phyloP scores from a whole-genome alignment of 805 yeast genomes.

The Candida nitratophila region DNA sequence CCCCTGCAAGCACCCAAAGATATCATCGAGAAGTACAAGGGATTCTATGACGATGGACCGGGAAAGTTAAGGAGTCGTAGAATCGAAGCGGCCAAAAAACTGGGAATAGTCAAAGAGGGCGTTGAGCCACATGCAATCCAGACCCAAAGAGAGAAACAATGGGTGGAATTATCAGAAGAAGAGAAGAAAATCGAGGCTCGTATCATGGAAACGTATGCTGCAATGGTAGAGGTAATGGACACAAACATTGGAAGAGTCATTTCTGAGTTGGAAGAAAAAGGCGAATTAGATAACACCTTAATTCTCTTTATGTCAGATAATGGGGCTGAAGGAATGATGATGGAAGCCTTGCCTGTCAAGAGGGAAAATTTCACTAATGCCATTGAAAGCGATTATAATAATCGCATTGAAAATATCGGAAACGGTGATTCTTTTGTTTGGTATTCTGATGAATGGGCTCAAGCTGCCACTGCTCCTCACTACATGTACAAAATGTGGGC shows the following conservation, averaged over 20 bases:
- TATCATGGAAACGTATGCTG: slow-evolving; percentile 55
- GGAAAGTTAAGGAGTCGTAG: slow-evolving; percentile 32
- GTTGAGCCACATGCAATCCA: slow-evolving; percentile 37
- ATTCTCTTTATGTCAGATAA: slow-evolving; percentile 57
- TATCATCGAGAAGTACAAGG: slow-evolving; percentile 38
- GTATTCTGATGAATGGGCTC: slow-evolving; percentile 56
- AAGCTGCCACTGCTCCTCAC: slow-evolving; percentile 53
- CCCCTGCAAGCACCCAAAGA: slow-evolving; percentile 54
- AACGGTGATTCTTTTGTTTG: slow-evolving; percentile 38
- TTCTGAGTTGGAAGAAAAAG: slow-evolving; percentile 31
- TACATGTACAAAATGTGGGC: slow-evolving; percentile 39
- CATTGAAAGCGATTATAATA: slow-evolving; percentile 32
- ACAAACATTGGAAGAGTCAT: slow-evolving; percentile 43
- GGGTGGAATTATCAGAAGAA: slow-evolving; percentile 34
- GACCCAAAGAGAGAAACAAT: slow-evolving; percentile 33
- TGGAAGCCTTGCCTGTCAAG: slow-evolving; percentile 45
- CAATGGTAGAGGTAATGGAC: slow-evolving; percentile 54
- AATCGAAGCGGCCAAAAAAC: slow-evolving; percentile 30
- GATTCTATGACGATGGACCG: slow-evolving; percentile 43
- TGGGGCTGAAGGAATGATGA: slow-evolving; percentile 56
- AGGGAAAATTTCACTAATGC: slow-evolving; percentile 8
- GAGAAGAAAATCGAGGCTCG: slow-evolving; percentile 32
- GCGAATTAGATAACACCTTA: slow-evolving; percentile 47
- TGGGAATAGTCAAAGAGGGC: slow-evolving; percentile 41
- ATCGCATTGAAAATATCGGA: slow-evolving; percentile 41